Conservation (phyloP, 148 eudicot species). For the Diospyros kaki region DNA sequence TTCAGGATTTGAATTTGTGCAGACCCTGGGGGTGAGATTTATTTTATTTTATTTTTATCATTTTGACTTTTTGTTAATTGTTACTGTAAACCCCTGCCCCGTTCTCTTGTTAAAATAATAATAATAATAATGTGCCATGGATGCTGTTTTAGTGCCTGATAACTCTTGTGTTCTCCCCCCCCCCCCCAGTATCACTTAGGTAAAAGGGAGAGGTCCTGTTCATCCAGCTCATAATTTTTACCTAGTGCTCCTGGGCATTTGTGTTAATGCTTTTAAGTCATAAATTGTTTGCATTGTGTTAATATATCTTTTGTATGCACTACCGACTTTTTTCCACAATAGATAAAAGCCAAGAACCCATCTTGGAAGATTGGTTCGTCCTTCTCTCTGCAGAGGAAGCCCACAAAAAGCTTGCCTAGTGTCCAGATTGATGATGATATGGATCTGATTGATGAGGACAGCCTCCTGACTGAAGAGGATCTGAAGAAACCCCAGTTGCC, state of each 20-base stretch:
- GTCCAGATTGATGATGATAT: conserved; percentile 66
- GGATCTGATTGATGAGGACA: conserved; percentile 93
- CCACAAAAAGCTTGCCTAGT: conserved; percentile 53
- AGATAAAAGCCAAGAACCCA: conserved; percentile 70
- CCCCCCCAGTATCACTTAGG: too few relatives aligned
- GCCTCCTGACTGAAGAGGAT: conserved; percentile 88
- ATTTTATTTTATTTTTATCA: neutral
- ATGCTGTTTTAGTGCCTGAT: neutral
- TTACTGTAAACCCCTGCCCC: neutral
- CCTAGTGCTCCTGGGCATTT: neutral
- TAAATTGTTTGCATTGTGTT: too few relatives aligned
- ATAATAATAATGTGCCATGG: neutral
- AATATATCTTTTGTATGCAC: too few relatives aligned
- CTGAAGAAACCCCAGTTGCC: conserved; percentile 72
- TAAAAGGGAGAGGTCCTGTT: neutral
- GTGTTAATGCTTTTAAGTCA: neutral
- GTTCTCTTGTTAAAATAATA: neutral
- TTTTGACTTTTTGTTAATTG: too few relatives aligned
- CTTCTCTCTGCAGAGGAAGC: conserved; percentile 61
- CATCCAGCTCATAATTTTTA: neutral
- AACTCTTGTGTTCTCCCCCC: too few relatives aligned
- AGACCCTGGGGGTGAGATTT: conserved; percentile 40
- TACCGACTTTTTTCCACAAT: neutral
- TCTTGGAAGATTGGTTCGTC: conserved; percentile 92
- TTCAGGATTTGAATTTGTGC: conserved; percentile 29